Base-by-base conservation (phyloP, 495 filamentous ascomycete genomes). In the Pseudotulostoma volvatum region DNA sequence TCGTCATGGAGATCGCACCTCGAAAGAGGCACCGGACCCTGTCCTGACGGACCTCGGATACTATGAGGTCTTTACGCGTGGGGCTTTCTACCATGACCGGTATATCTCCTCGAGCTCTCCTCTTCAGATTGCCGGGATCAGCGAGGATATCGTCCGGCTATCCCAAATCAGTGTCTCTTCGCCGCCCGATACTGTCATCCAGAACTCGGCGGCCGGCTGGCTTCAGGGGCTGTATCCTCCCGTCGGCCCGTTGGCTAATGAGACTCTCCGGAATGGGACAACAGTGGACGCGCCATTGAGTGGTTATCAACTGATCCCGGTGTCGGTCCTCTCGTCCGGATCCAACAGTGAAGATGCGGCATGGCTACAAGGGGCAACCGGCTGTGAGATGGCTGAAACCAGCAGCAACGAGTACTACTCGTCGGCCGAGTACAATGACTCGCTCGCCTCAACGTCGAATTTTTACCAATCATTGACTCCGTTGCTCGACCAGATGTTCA, bases 321-420 rank as follows among this genome's bases (percentile, higher is more conserved):
- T 79, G 7, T 50, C 54, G 3, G 44, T 57, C 0, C 52, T 66
- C 5, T 46, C 49, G 3, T 46, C 57, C 3, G 65, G 66, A 9
- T 50, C 57, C 9, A 59, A 62, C 18, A 74, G 66, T 36, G 74
- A 77, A 51, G 57, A 73, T 44, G 55, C 52, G 4, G 59, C 57
- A 35, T 79, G 75, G 75, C 51, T 79, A 18, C 71, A 79, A 42
- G 64, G 64, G 19, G 44, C 66, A 11, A 64, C 63, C 39, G 64
- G 67, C 25, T 84, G 81, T 61, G 57, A 57, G 20, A 74, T 73
- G 44, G 76, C 79, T 18, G 58, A 64, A 5, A 51, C 70, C 39
- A 82, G 76, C 62, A 81, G 77, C 36, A 75, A 84, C 56, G 67
- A 71, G 51, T 87, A 81, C 53, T 81, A 79, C 56, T 47, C 38